Percentiles rank a stretch among this genome's conserved stretches.
These are phyloP conservation scores for Puya raimondii DNA, from an alignment of 176 grass and related monocot species.

Conservation along the genomic window DNA sequence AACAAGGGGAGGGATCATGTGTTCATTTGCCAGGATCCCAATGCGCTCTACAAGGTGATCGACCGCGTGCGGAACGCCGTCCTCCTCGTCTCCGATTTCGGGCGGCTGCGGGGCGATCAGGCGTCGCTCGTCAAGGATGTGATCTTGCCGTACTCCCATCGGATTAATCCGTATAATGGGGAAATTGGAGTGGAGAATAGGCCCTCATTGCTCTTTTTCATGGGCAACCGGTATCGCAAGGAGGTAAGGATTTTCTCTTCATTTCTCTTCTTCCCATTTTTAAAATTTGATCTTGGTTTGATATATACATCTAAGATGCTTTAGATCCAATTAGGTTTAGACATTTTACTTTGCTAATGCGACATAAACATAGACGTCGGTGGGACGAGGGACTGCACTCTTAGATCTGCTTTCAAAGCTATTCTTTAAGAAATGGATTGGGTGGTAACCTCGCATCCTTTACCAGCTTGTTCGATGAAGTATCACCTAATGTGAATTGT, in stretches of 20 bases:
- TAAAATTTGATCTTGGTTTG: no score
- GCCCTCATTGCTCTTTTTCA: slow-evolving; percentile 76
- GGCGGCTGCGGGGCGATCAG: slow-evolving; percentile 54
- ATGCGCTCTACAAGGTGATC: slow-evolving; percentile 62
- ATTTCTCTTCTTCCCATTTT: no score
- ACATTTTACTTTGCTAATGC: no score
- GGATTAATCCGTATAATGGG: slow-evolving; percentile 72
- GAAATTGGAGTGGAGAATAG: slow-evolving; percentile 39
- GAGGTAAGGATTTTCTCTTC: slow-evolving; percentile 44
- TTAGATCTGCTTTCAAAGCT: no score
- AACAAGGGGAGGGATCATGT: slow-evolving; percentile 71
- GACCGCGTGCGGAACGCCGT: slow-evolving; percentile 66
- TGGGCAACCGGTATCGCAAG: slow-evolving; percentile 92
- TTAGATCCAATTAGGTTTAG: no score
- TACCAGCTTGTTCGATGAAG: no score
- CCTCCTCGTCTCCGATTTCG: slow-evolving; percentile 87
- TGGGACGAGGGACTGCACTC: no score
- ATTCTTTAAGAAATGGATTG: no score
- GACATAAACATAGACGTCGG: no score
- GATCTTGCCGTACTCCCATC: slow-evolving; percentile 81
- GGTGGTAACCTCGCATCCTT: no score
- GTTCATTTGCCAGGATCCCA: slow-evolving; percentile 93
- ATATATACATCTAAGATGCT: no score
- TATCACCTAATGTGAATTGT: no score
- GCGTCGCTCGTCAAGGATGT: slow-evolving; percentile 90